Conservation (phyloP, 1,284 basidiomycete genomes). For the Cutaneotrichosporon cutaneum region DNA sequence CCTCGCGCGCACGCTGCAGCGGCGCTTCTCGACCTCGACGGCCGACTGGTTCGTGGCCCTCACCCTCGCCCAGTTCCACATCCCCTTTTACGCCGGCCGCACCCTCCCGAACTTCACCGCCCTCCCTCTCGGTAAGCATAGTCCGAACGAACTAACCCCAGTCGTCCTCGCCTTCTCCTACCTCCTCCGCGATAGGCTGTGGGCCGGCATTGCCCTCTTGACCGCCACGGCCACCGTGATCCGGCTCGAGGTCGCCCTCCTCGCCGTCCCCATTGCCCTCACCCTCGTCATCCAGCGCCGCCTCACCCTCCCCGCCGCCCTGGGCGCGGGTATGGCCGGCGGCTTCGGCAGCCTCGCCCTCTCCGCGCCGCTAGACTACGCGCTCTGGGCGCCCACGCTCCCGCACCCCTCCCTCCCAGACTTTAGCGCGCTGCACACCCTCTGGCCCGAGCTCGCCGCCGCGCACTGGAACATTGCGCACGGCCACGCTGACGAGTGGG, state of each 20-base stretch:
- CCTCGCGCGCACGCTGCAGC: constrained; percentile 63
- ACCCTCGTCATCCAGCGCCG: constrained; percentile 59
- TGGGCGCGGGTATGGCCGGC: constrained; percentile 60
- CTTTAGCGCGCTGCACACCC: constrained; percentile 51
- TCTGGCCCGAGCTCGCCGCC: constrained; percentile 85
- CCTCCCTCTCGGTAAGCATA: constrained; percentile 61
- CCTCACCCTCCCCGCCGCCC: constrained; percentile 56
- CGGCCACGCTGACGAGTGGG: constrained; percentile 88
- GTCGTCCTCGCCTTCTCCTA: constrained; percentile 31
- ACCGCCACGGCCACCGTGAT: constrained; percentile 71
- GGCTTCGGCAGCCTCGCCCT: constrained; percentile 61
- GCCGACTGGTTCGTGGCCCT: constrained; percentile 66
- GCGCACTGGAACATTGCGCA: constrained; percentile 83
- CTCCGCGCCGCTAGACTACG: constrained; percentile 73
- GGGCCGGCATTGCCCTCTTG: constrained; percentile 55
- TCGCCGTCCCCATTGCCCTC: constrained; percentile 65
- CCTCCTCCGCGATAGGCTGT: constrained; percentile 28
- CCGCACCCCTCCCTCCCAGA: constrained; percentile 38
- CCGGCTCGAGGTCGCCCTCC: constrained; percentile 72
- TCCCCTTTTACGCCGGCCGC: constrained; percentile 87
- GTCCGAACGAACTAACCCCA: constrained; percentile 18
- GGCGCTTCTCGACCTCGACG: constrained; percentile 63
- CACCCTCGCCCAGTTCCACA: constrained; percentile 80
- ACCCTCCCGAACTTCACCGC: constrained; percentile 95
- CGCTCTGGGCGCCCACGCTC: constrained; percentile 66